Base-by-base conservation (phyloP, 495 filamentous ascomycete species). In the Cetradonia linearis region DNA sequence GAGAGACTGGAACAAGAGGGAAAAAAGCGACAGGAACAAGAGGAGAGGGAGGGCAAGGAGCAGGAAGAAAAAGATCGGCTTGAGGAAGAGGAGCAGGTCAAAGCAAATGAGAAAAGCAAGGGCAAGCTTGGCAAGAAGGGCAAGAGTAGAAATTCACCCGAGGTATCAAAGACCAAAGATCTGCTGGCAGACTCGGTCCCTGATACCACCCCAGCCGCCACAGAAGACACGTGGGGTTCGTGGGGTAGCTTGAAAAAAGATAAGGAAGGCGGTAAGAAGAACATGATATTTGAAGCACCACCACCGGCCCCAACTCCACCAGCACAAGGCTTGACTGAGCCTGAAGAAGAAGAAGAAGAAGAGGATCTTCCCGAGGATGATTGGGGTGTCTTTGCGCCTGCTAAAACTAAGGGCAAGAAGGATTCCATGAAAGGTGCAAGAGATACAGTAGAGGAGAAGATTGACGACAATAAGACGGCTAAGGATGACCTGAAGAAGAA, bases 281-380 rank as follows among this genome's bases (percentile, higher is more conserved):
- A 74, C 49, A 70, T 71, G 33, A 67, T 71, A 23, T 71, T 69
- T 36, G 76, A 73, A 46, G 74, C 71, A 55, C 77, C 76, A 64
- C 83, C 76, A 58, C 81, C 69, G 50, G 76, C 72, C 62, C 80
- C 73, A 11, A 78, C 76, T 27, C 76, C 77, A 28, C 78, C 78
- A 63, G 73, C 76, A 61, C 70, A 79, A 69, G 71, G 73, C 30
- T 63, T 76, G 14, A 73, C 68, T 20, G 79, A 78, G 27, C 72
- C 74, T 14, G 74, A 77, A 28, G 64, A 68, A 27, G 65, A 68
- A 27, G 66, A 68, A 28, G 63, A 64, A 30, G 67, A 68, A 25
- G 65, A 72, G 10, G 59, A 68, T 11, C 55, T 62, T 25, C 65
- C 66, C 46, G 66, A 74, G 7, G 68, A 70, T 56, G 66, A 72